phyloP scores from a whole-genome alignment of 1,139 yeast genomes.

The Diutina siamensis region DNA sequence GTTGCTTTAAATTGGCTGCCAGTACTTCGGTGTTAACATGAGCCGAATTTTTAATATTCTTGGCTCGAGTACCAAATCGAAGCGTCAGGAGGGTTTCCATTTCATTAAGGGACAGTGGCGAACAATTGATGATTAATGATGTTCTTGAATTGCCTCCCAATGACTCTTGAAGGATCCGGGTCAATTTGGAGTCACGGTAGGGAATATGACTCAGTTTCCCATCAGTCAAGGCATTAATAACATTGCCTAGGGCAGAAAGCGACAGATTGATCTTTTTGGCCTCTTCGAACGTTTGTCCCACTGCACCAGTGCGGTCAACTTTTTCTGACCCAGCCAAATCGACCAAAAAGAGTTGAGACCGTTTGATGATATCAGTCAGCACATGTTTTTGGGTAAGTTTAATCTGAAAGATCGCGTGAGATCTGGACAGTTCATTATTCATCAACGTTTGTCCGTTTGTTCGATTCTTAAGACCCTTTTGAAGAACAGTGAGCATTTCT shows the following conservation, averaged over 20 bases:
- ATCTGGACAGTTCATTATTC: slow-evolving; percentile 70
- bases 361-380: slow-evolving; percentile 45
- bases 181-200: slow-evolving; percentile 78
- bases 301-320: slow-evolving; percentile 71
- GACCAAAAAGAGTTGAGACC: slow-evolving; percentile 63
- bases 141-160: slow-evolving; percentile 85
- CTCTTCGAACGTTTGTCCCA: slow-evolving; percentile 65
- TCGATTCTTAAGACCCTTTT: slow-evolving; percentile 44
- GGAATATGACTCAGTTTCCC: slow-evolving; percentile 58
- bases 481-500: slow-evolving; percentile 48
- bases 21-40: slow-evolving; percentile 62
- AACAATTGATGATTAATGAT: slow-evolving; percentile 65
- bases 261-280: slow-evolving; percentile 78
- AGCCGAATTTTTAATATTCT: slow-evolving; percentile 56
- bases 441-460: slow-evolving; percentile 55
- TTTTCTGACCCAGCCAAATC: slow-evolving; percentile 89
- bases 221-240: slow-evolving; percentile 69
- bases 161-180: slow-evolving; percentile 74
- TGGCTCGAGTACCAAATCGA: slow-evolving; percentile 74
- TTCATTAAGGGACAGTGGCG: slow-evolving; percentile 53
- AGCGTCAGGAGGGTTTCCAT: slow-evolving; percentile 67
- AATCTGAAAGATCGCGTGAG: slow-evolving; percentile 72
- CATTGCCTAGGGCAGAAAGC: slow-evolving; percentile 68
- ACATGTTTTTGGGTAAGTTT: slow-evolving; percentile 48
- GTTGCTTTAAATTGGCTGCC: slow-evolving; percentile 39